phyloP scores from a whole-genome alignment of 305 asterid genomes.

The Vinca major region DNA sequence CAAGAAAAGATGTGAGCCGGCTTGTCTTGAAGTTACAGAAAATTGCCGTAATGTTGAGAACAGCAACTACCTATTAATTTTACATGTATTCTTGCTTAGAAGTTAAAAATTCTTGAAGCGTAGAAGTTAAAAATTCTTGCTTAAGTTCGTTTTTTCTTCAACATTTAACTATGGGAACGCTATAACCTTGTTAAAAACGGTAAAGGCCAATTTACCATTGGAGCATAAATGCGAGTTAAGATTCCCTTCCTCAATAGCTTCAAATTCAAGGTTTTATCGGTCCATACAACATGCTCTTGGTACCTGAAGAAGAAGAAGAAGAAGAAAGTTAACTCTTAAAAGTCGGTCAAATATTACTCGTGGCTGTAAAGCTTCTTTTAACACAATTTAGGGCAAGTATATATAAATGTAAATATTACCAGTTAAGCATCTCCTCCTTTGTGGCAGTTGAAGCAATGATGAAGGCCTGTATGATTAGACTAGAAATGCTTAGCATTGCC shows the following conservation, averaged over 20 bases:
- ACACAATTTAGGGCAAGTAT: background rate
- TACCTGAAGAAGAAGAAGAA: slow-evolving; percentile 53
- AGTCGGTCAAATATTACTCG: background rate
- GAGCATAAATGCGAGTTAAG: slow-evolving; percentile 82
- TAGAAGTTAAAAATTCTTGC: background rate
- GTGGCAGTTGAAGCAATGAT: slow-evolving; percentile 98
- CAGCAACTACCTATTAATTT: background rate
- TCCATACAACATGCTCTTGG: slow-evolving; percentile 90
- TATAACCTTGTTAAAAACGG: background rate
- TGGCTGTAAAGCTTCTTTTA: background rate
- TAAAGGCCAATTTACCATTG: slow-evolving; percentile 41
- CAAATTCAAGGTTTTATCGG: slow-evolving; percentile 59
- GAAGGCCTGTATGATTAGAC: slow-evolving; percentile 55
- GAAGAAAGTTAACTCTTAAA: background rate
- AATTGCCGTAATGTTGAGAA: too few relatives aligned
- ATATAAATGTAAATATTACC: slow-evolving; percentile 31
- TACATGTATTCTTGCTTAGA: too few relatives aligned
- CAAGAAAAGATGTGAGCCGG: too few relatives aligned
- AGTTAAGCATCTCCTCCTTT: slow-evolving; percentile 84
- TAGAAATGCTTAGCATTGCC: background rate
- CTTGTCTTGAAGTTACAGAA: too few relatives aligned
- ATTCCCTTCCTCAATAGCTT: slow-evolving; percentile 91
- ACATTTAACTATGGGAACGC: background rate
- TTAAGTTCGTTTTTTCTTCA: background rate
- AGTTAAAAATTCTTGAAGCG: too few relatives aligned